Conservation (phyloP, 2,329 filamentous ascomycete species). For the Lomentospora prolificans region DNA sequence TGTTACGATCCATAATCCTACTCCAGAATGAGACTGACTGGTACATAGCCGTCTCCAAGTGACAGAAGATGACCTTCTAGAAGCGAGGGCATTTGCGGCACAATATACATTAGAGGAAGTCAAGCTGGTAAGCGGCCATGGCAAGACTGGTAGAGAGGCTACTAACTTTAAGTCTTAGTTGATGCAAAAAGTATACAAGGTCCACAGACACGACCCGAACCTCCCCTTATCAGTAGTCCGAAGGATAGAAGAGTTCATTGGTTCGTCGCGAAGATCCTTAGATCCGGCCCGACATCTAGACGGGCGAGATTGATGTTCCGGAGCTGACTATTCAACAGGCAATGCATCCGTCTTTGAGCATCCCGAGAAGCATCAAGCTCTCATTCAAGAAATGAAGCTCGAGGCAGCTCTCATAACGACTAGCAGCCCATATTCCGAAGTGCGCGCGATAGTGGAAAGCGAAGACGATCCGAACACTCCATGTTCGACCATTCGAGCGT, state of each 20-base stretch:
- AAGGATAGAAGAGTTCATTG: constrained; percentile 31
- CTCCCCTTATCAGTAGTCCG: constrained; percentile 28
- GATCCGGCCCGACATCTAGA: constrained; percentile 9
- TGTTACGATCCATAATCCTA: neutral
- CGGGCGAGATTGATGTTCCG: constrained; percentile 25
- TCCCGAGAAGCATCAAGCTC: constrained; percentile 28
- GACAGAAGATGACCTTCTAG: constrained; percentile 34
- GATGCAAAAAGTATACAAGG: constrained; percentile 21
- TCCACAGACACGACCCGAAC: constrained; percentile 33
- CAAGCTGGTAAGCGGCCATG: neutral
- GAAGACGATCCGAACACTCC: constrained; percentile 39
- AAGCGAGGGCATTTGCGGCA: constrained; percentile 33
- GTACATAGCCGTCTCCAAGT: constrained; percentile 18
- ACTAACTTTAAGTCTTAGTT: neutral
- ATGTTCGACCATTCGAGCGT: constrained; percentile 40
- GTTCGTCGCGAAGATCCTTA: constrained; percentile 22
- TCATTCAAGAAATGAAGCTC: constrained; percentile 42
- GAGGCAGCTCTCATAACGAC: constrained; percentile 41
- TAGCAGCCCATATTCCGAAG: constrained; percentile 46
- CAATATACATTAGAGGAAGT: constrained; percentile 32
- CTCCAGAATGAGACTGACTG: neutral
- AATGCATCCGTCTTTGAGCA: constrained; percentile 35
- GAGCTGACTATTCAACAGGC: constrained; percentile 39
- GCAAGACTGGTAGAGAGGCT: neutral
- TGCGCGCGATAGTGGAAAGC: constrained; percentile 44